Conservation (phyloP, 148 eudicot genomes). For the Tetragonia tetragonoides region DNA sequence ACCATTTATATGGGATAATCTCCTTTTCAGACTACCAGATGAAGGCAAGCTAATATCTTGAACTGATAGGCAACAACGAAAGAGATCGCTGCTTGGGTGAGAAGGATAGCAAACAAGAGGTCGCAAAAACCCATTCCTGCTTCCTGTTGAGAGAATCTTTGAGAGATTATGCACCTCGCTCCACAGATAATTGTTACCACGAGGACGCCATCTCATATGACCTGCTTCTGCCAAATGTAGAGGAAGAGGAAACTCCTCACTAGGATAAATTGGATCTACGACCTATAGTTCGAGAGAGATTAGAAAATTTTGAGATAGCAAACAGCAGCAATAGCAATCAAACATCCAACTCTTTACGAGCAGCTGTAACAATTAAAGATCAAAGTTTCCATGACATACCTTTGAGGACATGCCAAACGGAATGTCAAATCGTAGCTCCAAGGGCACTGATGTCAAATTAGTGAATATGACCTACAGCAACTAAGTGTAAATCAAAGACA, state of each 20-base stretch:
- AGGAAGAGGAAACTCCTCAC: constrained; percentile 87
- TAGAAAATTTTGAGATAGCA: background rate
- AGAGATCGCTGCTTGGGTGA: constrained; percentile 81
- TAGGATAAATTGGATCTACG: constrained; percentile 85
- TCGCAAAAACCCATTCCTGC: constrained; percentile 63
- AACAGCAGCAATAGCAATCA: background rate
- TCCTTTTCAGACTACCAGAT: constrained; percentile 35
- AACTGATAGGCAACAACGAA: constrained; percentile 89
- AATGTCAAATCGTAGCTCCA: constrained; percentile 92
- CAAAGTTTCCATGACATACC: constrained; percentile 40
- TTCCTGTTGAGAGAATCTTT: constrained; percentile 65
- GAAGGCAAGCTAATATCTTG: constrained; percentile 63
- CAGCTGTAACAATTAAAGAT: background rate
- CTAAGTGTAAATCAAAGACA: constrained; percentile 8
- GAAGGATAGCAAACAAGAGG: constrained; percentile 95
- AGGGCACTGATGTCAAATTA: constrained; percentile 74
- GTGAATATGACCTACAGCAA: constrained; percentile 70
- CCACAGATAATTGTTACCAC: constrained; percentile 81
- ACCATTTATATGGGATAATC: constrained; percentile 30
- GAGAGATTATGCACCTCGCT: constrained; percentile 90
- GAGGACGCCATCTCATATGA: constrained; percentile 89
- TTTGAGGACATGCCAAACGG: constrained; percentile 90
- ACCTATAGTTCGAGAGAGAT: constrained; percentile 41
- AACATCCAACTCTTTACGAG: background rate
- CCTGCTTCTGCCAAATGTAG: constrained; percentile 97